These are phyloP conservation scores for Xenosphaeropsis pyriputrescens DNA, from an alignment of 2,329 filamentous ascomycete genomes.

Conservation along the genomic window DNA sequence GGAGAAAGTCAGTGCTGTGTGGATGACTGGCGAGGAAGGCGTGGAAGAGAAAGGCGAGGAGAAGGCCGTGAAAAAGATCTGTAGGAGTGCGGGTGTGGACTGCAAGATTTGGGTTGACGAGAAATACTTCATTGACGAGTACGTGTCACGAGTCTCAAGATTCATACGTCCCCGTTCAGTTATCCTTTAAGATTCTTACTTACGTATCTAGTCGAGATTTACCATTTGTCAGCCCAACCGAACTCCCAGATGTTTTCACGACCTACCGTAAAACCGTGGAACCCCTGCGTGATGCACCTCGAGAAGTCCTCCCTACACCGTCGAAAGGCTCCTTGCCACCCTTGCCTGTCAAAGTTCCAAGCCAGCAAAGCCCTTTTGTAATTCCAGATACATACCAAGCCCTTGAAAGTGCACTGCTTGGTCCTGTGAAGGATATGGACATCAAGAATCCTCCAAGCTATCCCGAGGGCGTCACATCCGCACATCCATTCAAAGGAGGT, in stretches of 20 bases:
- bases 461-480: constrained; percentile 37
- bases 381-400: constrained; percentile 40
- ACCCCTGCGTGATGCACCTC: constrained; percentile 50
- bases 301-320: constrained; percentile 38
- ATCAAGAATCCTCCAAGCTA: constrained; percentile 34
- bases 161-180: constrained; percentile 6
- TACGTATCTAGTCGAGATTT: constrained; percentile 43
- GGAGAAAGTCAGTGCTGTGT: constrained; percentile 43
- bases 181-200: too few relatives aligned
- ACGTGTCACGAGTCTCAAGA: constrained; percentile 20
- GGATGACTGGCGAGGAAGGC: constrained; percentile 60
- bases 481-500: constrained; percentile 55
- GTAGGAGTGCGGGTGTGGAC: constrained; percentile 34
- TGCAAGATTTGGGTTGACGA: constrained; percentile 59
- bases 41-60: constrained; percentile 57
- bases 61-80: constrained; percentile 32
- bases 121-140: constrained; percentile 73
- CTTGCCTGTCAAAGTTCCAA: constrained; percentile 37
- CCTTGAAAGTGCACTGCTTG: constrained; percentile 36
- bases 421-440: constrained; percentile 37
- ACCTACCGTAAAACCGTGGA: constrained; percentile 60
- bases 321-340: constrained; percentile 35
- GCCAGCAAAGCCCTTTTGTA: constrained; percentile 45
- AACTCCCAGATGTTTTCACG: constrained; percentile 64
- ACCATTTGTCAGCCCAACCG: constrained; percentile 35